These are phyloP conservation scores for Neoascochyta sp. DNA, from an alignment of 2,329 filamentous ascomycete genomes.

Conservation along the genomic window DNA sequence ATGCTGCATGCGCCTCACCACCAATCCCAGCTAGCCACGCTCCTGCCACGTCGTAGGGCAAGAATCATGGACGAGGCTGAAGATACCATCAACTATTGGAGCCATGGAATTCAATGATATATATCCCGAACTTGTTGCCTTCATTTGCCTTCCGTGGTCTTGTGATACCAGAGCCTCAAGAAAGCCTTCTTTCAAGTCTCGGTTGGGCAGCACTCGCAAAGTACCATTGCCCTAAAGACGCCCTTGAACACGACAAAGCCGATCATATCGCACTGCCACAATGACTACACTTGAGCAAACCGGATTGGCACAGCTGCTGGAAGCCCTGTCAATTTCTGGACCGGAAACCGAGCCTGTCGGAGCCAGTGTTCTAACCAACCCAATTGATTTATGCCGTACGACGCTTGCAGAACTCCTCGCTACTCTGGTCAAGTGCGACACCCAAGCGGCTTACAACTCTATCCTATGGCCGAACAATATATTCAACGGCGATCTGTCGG, in stretches of 20 bases:
- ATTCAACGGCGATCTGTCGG: constrained; percentile 26
- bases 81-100: background rate
- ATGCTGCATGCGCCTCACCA: background rate
- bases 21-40: constrained; percentile 6
- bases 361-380: constrained; percentile 16
- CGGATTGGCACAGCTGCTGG: constrained; percentile 2
- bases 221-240: background rate
- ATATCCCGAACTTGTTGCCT: background rate
- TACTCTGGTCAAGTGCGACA: constrained; percentile 11
- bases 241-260: too few species aligned
- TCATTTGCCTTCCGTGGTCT: background rate
- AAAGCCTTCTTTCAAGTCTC: background rate
- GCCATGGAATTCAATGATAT: background rate
- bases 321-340: constrained; percentile 1
- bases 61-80: constrained; percentile 1
- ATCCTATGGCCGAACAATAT: constrained; percentile 32
- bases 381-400: constrained; percentile 25
- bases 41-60: background rate
- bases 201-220: too few species aligned
- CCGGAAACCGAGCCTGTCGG: background rate
- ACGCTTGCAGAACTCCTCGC: constrained; percentile 21
- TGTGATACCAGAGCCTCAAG: background rate
- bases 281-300: constrained; percentile 9
- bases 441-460: constrained; percentile 17
- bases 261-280: background rate